Evolutionary conservation across 139 green algal species (phyloP), one percentile per base, ranked within the genome.

Genomic region (Pleodorina starrii): DNA sequence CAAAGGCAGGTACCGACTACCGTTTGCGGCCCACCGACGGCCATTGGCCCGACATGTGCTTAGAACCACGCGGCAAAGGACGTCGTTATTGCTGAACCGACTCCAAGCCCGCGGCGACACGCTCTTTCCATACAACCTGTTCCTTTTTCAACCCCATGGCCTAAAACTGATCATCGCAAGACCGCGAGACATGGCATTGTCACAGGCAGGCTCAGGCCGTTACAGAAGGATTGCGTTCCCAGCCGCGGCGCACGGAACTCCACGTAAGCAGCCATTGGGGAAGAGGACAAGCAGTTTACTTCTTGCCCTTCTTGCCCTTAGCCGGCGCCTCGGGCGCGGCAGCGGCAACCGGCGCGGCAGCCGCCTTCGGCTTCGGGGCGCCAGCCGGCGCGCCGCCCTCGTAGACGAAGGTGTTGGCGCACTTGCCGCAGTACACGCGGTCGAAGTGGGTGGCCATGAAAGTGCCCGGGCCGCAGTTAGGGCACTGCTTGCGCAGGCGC

Each of bases 401-500:
- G 88, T 90, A 94, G 66, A 94, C 57, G 85, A 94, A 94, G 87
- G 93, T 95, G 90, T 92, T 94, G 60, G 94, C 92, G 94, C 97
- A 99, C 94, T 98, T 99, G 94, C 98, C 98, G 94, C 98, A 99
- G 96, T 99, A 98, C 48, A 99, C 94, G 84, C 97, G 95, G 95
- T 99, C 97, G 91, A 98, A 98, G 96, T 99, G 98, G 44, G 96
- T 98, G 74, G 98, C 98, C 98, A 99, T 99, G 96, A 99, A 99
- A 69, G 97, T 98, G 73, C 98, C 98, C n/a, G 97, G 94, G 83
- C 97, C 98, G 94, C 97, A 99, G 76, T 94, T 91, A 78, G 97
- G 97, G 97, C 97, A 99, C 87, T 98, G 95, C 97, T 99, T 99
- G 92, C 96, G 95, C 88, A 99, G 93, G 81, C 98, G 96, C 92